Conservation (phyloP, 768 basidiomycete genomes). For the Tulasnella sp. region DNA sequence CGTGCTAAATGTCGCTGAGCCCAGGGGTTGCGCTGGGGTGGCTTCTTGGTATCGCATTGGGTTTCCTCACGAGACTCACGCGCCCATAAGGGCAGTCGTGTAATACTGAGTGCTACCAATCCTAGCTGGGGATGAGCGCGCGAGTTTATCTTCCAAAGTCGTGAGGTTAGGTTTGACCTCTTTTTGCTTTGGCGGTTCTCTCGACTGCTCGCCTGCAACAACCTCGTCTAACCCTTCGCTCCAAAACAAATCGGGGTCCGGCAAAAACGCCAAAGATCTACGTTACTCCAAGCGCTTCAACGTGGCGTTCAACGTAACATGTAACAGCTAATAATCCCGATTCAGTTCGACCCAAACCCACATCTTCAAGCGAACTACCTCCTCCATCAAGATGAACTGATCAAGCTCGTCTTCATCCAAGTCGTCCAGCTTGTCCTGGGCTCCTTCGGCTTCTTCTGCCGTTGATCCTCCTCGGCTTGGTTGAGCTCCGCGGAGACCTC, state of each 20-base stretch:
- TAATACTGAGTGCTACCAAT: no score
- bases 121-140: no score
- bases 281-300: background rate
- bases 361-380: conserved; percentile 84
- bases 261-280: background rate
- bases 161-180: no score
- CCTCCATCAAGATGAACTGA: conserved; percentile 68
- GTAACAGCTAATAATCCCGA: conserved; percentile 82
- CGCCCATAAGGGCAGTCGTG: no score
- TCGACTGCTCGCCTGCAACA: conserved; percentile 48
- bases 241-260: conserved; percentile 36
- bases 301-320: conserved; percentile 38
- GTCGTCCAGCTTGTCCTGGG: conserved; percentile 34
- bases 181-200: conserved; percentile 51
- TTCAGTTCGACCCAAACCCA: conserved; percentile 95
- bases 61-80: no score
- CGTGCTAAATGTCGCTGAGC: no score
- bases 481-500: conserved; percentile 24
- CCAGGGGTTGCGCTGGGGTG: no score
- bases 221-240: conserved; percentile 68
- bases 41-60: no score
- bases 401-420: conserved; percentile 93
- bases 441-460: conserved; percentile 36
- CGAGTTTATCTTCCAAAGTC: no score
- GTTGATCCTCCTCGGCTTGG: conserved; percentile 2